Base-by-base conservation (phyloP, 441 rosid species). In the Populus hybrid region DNA sequence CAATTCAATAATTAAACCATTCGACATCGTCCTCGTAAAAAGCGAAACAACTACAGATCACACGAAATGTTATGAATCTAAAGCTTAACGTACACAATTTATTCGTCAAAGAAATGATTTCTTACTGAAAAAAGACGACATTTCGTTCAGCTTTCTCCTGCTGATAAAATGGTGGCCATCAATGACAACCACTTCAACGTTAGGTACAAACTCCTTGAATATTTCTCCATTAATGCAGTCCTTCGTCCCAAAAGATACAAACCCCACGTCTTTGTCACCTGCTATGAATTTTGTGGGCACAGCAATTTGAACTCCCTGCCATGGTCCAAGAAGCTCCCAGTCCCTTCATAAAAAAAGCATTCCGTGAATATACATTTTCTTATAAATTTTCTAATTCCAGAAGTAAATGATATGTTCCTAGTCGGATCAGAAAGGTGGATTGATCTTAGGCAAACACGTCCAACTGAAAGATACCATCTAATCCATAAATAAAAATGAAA, bases 111-210 rank as follows among this genome's bases (percentile, higher is more conserved):
- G 8, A 7, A 7, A 18, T 23, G 61, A n/a, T 46, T 75, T 36
- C 18, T 71, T 34, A 8, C 57, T 53, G 30, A 82, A 46, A 38
- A 81, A 81, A 46, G 78, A 79, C 23, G 64, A 30, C 16, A 82
- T 76, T 75, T 81, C 79, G 5, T 70, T 57, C 7, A 70, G 90
- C 81, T 70, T 84, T 86, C 82, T 81, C 83, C 66, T 14, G 76
- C 68, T 82, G 90, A 86, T 83, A 75, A 76, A 89, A 76, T 88
- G 91, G 80, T 86, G 88, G 16, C 88, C 90, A 40, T 88, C 57
- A 14, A 50, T 50, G 57, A 5, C 57, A 50, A 1, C 57, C 57
- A 50, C 65, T 73, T 86, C 84, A 57, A 87, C 14, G 23, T 77
- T 80, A 7, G 87, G 86, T 6, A 86, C 88, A 10, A 79, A 53